Evolutionary conservation across 2,329 filamentous ascomycete genomes (phyloP).

Genomic region (Fusarium sp.): DNA sequence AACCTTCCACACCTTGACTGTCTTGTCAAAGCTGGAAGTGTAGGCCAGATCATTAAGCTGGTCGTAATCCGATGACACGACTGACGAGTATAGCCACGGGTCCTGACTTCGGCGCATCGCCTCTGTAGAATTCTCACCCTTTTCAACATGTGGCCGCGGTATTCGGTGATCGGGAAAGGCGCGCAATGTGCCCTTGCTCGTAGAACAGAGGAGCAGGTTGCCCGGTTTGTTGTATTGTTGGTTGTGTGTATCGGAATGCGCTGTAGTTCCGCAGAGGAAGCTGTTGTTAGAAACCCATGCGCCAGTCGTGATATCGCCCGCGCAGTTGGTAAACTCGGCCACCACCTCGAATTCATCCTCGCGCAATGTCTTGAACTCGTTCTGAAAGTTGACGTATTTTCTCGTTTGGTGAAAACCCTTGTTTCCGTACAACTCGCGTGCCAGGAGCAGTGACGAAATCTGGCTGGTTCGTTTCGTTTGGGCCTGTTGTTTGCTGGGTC

Average conservation of each 20-base stretch:
- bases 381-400: conserved; percentile 57
- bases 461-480: conserved; percentile 34
- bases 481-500: conserved; percentile 15
- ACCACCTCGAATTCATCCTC: conserved; percentile 65
- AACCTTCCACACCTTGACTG: conserved; percentile 69
- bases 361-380: conserved; percentile 55
- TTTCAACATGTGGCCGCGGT: conserved; percentile 62
- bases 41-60: conserved; percentile 58
- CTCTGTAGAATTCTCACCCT: conserved; percentile 65
- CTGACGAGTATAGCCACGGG: conserved; percentile 73
- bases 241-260: conserved; percentile 71
- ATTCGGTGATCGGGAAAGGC: conserved; percentile 70
- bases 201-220: conserved; percentile 69
- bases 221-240: conserved; percentile 75
- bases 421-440: conserved; percentile 62
- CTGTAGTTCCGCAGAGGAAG: conserved; percentile 72
- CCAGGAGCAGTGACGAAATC: conserved; percentile 58
- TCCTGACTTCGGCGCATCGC: conserved; percentile 70
- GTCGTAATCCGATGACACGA: conserved; percentile 71
- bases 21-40: conserved; percentile 72
- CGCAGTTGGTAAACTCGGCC: conserved; percentile 69
- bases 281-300: conserved; percentile 66
- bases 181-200: conserved; percentile 55
- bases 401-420: conserved; percentile 56
- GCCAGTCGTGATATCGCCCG: conserved; percentile 70